A percentile compares a stretch with the other conserved stretches of the same genome.
phyloP scores from a whole-genome alignment of 345 rosid genomes.

The Trapa bicornis region DNA sequence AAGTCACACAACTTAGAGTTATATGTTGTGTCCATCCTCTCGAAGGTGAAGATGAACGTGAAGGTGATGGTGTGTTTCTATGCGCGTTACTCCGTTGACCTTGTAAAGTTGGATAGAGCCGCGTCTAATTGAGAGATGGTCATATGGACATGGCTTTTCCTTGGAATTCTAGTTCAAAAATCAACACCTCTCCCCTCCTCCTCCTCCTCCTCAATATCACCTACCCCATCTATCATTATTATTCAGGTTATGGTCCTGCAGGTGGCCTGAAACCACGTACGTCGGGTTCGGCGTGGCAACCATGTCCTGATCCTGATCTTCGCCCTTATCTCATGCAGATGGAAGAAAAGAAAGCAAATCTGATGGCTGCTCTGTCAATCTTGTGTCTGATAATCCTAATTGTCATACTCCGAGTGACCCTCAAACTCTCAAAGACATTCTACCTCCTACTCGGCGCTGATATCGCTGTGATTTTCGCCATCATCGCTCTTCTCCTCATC shows the following conservation, averaged over 20 bases:
- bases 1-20: not conserved
- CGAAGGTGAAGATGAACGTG: too few relatives aligned
- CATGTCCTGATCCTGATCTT: constrained; percentile 12
- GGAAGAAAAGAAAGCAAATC: constrained; percentile 64
- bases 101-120: too few relatives aligned
- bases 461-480: constrained; percentile 45
- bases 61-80: not conserved
- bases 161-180: not conserved
- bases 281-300: not conserved
- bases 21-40: too few relatives aligned
- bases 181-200: not conserved
- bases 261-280: not conserved
- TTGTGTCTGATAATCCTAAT: constrained; percentile 27
- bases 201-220: constrained; percentile 1
- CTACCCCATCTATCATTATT: too few relatives aligned
- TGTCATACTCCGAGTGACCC: constrained; percentile 25
- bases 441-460: constrained; percentile 55
- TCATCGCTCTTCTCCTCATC: constrained; percentile 29
- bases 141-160: not conserved
- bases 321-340: constrained; percentile 9
- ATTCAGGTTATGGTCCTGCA: too few relatives aligned
- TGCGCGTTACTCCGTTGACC: not conserved
- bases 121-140: too few relatives aligned
- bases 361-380: constrained; percentile 21
- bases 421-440: constrained; percentile 53